Base-by-base conservation (phyloP, 495 filamentous ascomycete species). In the Poronia punctata region DNA sequence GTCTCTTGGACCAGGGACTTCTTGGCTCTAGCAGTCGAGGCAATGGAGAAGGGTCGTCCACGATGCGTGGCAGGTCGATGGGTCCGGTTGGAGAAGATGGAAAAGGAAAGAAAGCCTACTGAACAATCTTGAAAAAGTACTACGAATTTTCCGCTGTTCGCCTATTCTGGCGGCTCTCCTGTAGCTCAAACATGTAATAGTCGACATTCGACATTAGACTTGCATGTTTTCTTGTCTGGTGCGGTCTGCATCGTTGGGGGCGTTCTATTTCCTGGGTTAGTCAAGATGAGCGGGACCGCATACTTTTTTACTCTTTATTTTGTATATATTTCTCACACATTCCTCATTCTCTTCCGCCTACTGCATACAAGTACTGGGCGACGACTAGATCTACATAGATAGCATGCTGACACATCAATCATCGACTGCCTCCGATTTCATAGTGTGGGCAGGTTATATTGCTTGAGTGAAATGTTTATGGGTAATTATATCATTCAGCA, bases 81-180 rank as follows among this genome's bases (percentile, higher is more conserved):
- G 35, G 32, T 3, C 20, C 45, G 5, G 24, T 12, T n/a, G 28
- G 7, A 26, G 18, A 5, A 22, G 36, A 24, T 11, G 40, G 32
- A 7, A 50, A 56, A 46, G 55, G 50, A 12, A 65, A 61, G 62
- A 68, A 68, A 44, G 45, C 46, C n/a, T 62, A 67, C 43, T 59
- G 32, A 47, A 37, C 18, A 26, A 26, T 15, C 29, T 17, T 14
- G 32, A 16, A 37, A 23, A 11, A 35, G 16, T 32, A 45, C 32
- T 31, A 48, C 35, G 5, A 22, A 31, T 19, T 38, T 38, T 8
- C 19, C 31, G 31, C 26, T 26, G 16, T 24, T 35, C 14, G 33
- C 12, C 23, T 19, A 30, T 17, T 26, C n/a, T n/a, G n/a, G n/a
- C n/a, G n/a, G n/a, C n/a, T n/a, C n/a, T n/a, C n/a, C n/a, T n/a